Percentiles rank a stretch among this genome's conserved stretches.
Evolutionary conservation across 768 basidiomycete genomes (phyloP).

Genomic region (Baorangia bicolor): DNA sequence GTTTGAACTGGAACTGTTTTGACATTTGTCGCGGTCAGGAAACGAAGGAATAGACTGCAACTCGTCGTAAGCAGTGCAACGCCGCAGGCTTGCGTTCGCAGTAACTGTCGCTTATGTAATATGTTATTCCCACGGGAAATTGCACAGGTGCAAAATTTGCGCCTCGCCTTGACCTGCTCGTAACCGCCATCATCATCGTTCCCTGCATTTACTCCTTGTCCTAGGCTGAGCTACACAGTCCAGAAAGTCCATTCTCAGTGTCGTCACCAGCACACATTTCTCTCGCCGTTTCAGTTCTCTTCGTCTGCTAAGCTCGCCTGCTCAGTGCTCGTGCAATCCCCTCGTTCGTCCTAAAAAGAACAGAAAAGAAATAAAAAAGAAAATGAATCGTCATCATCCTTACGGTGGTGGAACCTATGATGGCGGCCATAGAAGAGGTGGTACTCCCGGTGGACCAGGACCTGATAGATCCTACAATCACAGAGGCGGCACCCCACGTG

Average conservation of each 20-base stretch:
- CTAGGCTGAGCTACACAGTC: slow-evolving; percentile 25
- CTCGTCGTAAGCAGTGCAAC: neutral
- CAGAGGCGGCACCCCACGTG: slow-evolving; percentile 54
- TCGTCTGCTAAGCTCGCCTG: slow-evolving; percentile 25
- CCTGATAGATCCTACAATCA: slow-evolving; percentile 70
- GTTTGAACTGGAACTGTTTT: slow-evolving; percentile 92
- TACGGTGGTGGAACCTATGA: slow-evolving; percentile 69
- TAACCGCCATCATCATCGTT: slow-evolving; percentile 40
- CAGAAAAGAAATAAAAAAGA: slow-evolving; percentile 19
- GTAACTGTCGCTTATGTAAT: slow-evolving; percentile 26
- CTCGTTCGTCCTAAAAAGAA: slow-evolving; percentile 29
- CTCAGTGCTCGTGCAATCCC: slow-evolving; percentile 26
- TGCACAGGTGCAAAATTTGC: slow-evolving; percentile 35
- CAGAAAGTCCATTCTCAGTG: slow-evolving; percentile 25
- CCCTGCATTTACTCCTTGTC: slow-evolving; percentile 23
- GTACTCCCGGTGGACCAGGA: slow-evolving; percentile 62
- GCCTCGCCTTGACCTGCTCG: slow-evolving; percentile 18
- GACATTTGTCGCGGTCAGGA: slow-evolving; percentile 60
- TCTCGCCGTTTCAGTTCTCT: slow-evolving; percentile 17
- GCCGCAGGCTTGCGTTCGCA: slow-evolving; percentile 10
- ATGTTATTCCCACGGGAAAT: slow-evolving; percentile 23
- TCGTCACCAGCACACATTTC: slow-evolving; percentile 16
- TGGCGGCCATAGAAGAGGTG: slow-evolving; percentile 58
- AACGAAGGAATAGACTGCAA: slow-evolving; percentile 15
- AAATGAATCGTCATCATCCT: slow-evolving; percentile 90